Evolutionary conservation across 225 moss, liverwort and hornwort species (phyloP), one percentile per base, ranked within the genome.

Genomic region (Antitrichia curtipendula): DNA sequence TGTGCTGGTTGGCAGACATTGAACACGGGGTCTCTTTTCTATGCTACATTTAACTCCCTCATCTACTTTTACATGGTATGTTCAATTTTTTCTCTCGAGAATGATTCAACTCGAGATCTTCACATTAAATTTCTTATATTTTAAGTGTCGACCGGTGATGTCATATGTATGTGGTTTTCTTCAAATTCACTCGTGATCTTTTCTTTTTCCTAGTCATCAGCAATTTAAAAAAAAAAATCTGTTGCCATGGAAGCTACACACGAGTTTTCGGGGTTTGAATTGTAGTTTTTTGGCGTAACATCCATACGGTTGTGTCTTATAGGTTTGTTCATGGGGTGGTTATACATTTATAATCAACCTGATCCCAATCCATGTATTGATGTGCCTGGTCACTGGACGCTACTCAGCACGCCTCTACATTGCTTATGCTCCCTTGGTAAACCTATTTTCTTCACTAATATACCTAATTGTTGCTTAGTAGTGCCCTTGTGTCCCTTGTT

Each of bases 241-340:
- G 41, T 82, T 76, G 69, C 50, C 63, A 71, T 73, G 29, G 66
- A 60, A 40, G 50, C 24, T 56, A 19, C 31, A 28, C 56, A 47
- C 57, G 62, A 57, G 45, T 50, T 52, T 82, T n/a, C 22, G 32
- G n/a, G 8, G 43, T 71, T 76, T 58, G 20, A 82, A 71, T 62
- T 87, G 20, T 56, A 64, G 63, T 72, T 47, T 50, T 66, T 79
- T 24, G 61, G 75, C 47, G 34, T 60, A 63, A 83, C 91, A 80
- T 89, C 56, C 85, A 89, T 80, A 66, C n/a, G 79, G 45, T 86
- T 91, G 34, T 83, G 62, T 84, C 88, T 88, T 90, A 57, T 94
- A 99, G 98, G 97, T 97, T 87, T 97, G 97, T 82, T 99, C 99
- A 52, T 99, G 99, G 99, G 99, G 99, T 70, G 99, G 99, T 86